These are phyloP conservation scores for Adenanthera pavonina DNA, from an alignment of 306 rosid genomes.

Conservation along the genomic window DNA sequence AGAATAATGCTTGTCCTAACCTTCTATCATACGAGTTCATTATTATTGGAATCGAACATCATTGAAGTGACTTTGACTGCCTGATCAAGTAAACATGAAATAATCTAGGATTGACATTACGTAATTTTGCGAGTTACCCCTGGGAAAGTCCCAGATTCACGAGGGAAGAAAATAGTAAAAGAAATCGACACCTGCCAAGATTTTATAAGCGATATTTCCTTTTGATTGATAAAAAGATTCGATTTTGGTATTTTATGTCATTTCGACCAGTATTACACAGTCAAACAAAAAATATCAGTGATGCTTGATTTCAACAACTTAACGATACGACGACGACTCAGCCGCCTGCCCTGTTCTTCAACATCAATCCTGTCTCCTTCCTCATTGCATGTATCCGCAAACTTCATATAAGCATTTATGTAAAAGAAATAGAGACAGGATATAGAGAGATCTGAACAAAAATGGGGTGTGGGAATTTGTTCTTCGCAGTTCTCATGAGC, in stretches of 20 bases:
- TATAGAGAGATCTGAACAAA: slow-evolving; percentile 8
- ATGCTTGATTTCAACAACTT: neutral
- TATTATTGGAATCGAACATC: no score
- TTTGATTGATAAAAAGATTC: neutral
- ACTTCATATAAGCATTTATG: neutral
- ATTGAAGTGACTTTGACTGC: neutral
- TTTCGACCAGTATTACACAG: neutral
- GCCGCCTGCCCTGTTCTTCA: slow-evolving; percentile 1
- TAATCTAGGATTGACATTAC: neutral
- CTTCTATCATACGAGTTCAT: no score
- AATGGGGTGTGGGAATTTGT: slow-evolving; percentile 93
- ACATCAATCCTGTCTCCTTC: neutral
- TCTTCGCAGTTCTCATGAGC: slow-evolving; percentile 70
- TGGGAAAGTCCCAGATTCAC: neutral
- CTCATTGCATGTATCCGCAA: neutral
- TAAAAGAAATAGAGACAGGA: neutral
- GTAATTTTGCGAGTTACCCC: neutral
- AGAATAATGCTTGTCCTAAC: no score
- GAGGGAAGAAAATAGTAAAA: neutral
- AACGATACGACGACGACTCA: neutral
- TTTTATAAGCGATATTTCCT: neutral
- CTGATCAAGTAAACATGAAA: neutral
- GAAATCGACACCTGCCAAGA: neutral
- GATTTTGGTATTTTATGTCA: neutral
- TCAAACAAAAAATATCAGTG: slow-evolving; percentile 24